Base-by-base conservation (phyloP, 225 moss, liverwort and hornwort species). In the Bryoerythrophyllum caledonicum region DNA sequence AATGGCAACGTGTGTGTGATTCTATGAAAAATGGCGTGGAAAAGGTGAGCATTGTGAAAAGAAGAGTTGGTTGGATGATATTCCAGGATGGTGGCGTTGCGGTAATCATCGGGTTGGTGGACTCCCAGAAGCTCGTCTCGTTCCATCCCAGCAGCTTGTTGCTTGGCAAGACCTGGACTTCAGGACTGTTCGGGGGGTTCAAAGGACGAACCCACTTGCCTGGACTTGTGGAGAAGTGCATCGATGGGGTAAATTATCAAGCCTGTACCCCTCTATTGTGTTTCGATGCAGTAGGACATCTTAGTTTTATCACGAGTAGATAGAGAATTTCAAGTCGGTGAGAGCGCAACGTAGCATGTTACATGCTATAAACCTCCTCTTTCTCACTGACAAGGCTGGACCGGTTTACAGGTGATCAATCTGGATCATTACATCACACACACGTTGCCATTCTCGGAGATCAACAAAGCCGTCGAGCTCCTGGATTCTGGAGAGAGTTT, bases 371-470 rank as follows among this genome's bases (percentile, higher is more conserved):
- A 30, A 35, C 49, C 8, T 48, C 9, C 35, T 35, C 30, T n/a
- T n/a, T n/a, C 64, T 32, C 26, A 44, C 17, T 65, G 2, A n/a
- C 51, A 6, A 52, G 16, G 27, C 46, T 44, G 30, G 38, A 63
- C 57, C 74, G 43, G 40, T 74, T 70, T 27, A 52, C 73, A 86
- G 86, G 69, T 75, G 44, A 81, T 86, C 65, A 76, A 86, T 70
- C 65, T 86, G 76, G 86, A 86, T 53, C 78, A 83, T 6, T 86
- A 86, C 65, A 68, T 86, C 15, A 86, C 86, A 54, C 86, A 86
- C 75, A 83, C 68, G 14, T 25, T 78, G 75, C 81, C 86, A 46
- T 86, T 86, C 73, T 83, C 86, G 15, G 63, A 86, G 56, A 86
- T 86, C 57, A 86, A 86, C 75, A 65, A 86, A 68, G 86, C 81